Evolutionary conservation across 176 grass and related monocot genomes (phyloP).

Genomic region (Elymus sibiricus): DNA sequence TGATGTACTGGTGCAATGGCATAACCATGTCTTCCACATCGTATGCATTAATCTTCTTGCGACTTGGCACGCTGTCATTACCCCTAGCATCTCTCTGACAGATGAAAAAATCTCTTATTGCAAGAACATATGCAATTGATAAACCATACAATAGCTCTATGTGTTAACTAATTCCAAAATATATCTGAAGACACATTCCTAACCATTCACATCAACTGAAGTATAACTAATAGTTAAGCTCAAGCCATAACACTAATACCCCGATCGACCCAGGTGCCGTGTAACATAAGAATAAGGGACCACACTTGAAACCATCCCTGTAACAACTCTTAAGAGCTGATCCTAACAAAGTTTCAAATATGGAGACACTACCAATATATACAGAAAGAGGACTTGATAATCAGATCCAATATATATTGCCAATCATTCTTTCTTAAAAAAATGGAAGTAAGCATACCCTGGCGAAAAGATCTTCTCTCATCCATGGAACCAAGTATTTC

Average conservation of each 20-base stretch:
- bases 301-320: not conserved
- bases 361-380: not conserved
- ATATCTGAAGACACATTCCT: not conserved
- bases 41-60: slow-evolving; percentile 58
- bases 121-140: slow-evolving; percentile 11
- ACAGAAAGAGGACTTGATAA: not conserved
- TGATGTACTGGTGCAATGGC: slow-evolving; percentile 85
- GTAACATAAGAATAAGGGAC: not conserved
- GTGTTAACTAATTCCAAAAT: slow-evolving; percentile 1
- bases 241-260: not conserved
- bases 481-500: slow-evolving; percentile 99
- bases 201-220: slow-evolving; percentile 11
- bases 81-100: slow-evolving; percentile 72
- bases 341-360: not conserved
- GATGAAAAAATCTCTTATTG: slow-evolving; percentile 18
- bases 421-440: not conserved
- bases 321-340: not conserved
- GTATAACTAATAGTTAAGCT: not conserved
- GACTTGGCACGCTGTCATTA: slow-evolving; percentile 33
- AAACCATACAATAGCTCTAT: not conserved
- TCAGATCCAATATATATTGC: not conserved
- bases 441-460: slow-evolving; percentile 52
- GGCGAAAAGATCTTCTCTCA: slow-evolving; percentile 87
- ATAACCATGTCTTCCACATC: slow-evolving; percentile 89
- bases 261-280: not conserved